Conservation (phyloP, 2,329 filamentous ascomycete genomes). For the Phyllosticta ampelicida region DNA sequence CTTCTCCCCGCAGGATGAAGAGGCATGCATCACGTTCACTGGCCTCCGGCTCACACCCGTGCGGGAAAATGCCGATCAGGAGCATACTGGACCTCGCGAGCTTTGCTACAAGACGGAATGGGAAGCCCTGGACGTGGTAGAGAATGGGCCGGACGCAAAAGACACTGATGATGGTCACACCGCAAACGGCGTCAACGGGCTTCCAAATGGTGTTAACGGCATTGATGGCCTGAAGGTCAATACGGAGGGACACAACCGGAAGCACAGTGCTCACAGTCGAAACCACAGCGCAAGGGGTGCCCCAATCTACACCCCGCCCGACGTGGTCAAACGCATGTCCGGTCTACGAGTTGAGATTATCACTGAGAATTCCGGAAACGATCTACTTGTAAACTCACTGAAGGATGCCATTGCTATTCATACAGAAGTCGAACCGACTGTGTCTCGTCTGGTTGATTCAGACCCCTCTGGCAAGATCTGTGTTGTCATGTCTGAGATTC, state of each 20-base stretch:
- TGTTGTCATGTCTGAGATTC: constrained; percentile 3
- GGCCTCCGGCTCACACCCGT: constrained; percentile 4
- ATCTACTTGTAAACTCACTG: neutral
- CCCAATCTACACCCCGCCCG: neutral
- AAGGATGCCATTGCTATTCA: neutral
- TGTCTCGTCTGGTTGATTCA: neutral
- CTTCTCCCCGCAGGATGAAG: neutral
- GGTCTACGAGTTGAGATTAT: neutral
- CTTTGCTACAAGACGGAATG: constrained; percentile 7
- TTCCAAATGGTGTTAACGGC: neutral
- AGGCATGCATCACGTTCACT: neutral
- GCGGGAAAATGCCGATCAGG: neutral
- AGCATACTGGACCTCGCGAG: neutral
- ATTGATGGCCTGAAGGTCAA: neutral
- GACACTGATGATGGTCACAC: neutral
- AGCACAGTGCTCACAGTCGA: neutral
- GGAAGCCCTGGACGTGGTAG: neutral
- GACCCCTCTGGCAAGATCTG: neutral
- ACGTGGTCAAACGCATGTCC: neutral
- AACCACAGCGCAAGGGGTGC: neutral
- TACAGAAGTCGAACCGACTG: neutral
- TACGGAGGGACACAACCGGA: neutral
- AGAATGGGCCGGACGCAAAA: neutral
- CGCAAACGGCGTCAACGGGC: neutral
- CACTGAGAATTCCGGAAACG: neutral